phyloP scores from a whole-genome alignment of 2,329 filamentous ascomycete genomes.

The Westerdykella sp. region DNA sequence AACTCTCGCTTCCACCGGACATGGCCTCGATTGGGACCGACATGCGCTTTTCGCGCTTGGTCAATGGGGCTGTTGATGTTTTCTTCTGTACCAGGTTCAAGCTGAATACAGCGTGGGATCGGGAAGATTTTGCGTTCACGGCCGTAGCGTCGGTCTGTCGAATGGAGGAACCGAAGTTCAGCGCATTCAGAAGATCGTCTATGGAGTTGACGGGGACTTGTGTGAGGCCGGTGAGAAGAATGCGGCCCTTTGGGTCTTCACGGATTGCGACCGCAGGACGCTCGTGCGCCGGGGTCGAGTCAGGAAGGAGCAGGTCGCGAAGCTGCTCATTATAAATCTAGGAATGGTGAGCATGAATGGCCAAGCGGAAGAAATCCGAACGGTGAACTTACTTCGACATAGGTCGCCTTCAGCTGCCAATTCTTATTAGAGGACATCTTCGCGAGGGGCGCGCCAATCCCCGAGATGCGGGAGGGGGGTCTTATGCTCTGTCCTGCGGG shows the following conservation, averaged over 20 bases:
- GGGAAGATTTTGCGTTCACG: conserved; percentile 95
- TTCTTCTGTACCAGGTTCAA: conserved; percentile 88
- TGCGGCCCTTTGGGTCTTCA: conserved; percentile 90
- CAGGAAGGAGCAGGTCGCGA: conserved; percentile 79
- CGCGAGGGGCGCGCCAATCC: conserved; percentile 44
- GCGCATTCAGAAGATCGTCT: conserved; percentile 79
- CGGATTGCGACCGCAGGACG: conserved; percentile 80
- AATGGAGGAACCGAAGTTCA: conserved; percentile 89
- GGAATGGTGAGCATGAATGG: conserved; percentile 11
- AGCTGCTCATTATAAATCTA: conserved; percentile 97
- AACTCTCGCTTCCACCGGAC: conserved; percentile 52
- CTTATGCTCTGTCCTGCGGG: conserved; percentile 71
- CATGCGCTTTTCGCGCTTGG: conserved; percentile 70
- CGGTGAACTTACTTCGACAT: conserved; percentile 56
- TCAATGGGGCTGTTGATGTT: conserved; percentile 44
- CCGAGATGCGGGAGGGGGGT: conserved; percentile 72
- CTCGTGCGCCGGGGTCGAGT: conserved; percentile 62
- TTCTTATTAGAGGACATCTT: conserved; percentile 57
- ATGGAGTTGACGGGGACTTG: conserved; percentile 86
- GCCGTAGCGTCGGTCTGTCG: conserved; percentile 95
- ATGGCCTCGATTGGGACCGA: conserved; percentile 81
- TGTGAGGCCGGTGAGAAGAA: conserved; percentile 82
- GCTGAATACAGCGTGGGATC: conserved; percentile 95
- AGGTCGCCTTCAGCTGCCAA: conserved; percentile 91
- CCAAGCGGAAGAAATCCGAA: not conserved